Conservation (phyloP, 148 eudicot genomes). For the Rhododendron vialii region DNA sequence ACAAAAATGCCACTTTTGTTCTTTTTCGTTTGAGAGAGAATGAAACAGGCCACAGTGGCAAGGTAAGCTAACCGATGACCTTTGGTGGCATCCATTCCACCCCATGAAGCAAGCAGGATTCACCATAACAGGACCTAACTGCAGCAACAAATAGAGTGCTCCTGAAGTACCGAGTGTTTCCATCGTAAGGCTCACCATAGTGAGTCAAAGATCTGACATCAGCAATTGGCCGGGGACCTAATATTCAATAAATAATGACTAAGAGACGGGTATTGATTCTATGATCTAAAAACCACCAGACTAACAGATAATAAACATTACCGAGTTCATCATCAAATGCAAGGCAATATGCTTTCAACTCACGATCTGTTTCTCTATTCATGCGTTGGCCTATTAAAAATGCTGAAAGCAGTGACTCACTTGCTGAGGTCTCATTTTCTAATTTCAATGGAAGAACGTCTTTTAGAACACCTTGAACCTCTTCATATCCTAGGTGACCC, state of each 20-base stretch:
- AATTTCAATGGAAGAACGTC: slow-evolving; percentile 69
- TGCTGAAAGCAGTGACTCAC: slow-evolving; percentile 88
- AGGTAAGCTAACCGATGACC: slow-evolving; percentile 33
- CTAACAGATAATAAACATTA: slow-evolving; percentile 24
- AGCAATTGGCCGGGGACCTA: slow-evolving; percentile 80
- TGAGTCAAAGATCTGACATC: slow-evolving; percentile 91
- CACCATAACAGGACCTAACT: slow-evolving; percentile 90
- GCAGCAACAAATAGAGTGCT: slow-evolving; percentile 98
- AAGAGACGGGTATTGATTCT: neutral
- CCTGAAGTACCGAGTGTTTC: slow-evolving; percentile 94
- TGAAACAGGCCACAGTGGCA: slow-evolving; percentile 3
- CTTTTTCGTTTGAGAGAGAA: neutral
- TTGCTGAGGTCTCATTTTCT: slow-evolving; percentile 40
- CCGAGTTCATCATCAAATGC: slow-evolving; percentile 96
- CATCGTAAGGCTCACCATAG: slow-evolving; percentile 98
- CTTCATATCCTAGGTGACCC: slow-evolving; percentile 96
- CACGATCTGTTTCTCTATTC: slow-evolving; percentile 98
- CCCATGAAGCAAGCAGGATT: slow-evolving; percentile 96
- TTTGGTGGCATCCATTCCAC: slow-evolving; percentile 99
- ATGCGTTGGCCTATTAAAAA: slow-evolving; percentile 96
- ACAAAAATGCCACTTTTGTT: neutral
- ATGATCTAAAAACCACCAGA: neutral
- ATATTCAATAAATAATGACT: slow-evolving; percentile 14
- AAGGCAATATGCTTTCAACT: slow-evolving; percentile 96
- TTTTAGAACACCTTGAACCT: slow-evolving; percentile 87